Evolutionary conservation across 1,284 basidiomycete genomes (phyloP), one percentile per base, ranked within the genome.

Genomic region (Irpex rosettiformis): DNA sequence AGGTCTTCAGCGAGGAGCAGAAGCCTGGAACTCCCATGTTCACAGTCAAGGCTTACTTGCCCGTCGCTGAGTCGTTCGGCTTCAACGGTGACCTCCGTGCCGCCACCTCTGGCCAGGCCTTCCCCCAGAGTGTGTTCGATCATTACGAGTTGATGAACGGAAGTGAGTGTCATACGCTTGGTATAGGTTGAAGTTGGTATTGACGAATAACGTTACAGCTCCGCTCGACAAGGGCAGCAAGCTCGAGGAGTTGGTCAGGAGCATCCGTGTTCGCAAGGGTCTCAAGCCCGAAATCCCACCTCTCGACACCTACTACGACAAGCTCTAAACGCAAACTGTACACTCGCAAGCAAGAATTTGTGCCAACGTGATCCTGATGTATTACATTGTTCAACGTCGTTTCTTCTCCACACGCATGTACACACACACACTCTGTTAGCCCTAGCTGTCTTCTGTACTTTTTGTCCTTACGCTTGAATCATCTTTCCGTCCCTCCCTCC

Each of bases 31-130:
- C 97, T 24, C 97, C 97, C 63, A 98, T 99, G 95, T 98, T 96
- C 86, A 99, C 94, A 59, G 93, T 99, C 79, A 99, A 98, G 88
- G 96, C 96, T 33, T 97, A 96, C 84, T 83, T 98, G 56, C 96
- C 96, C 72, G 95, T 98, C 77, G 81, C 83, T 76, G 96, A 98
- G 79, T 98, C 96, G 18, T 99, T 99, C 81, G 96, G 97, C 69
- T 99, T 99, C 90, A 98, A 96, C 78, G 94, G 91, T 69, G 96
- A 93, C 68, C 87, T 99, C 58, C 92, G 97, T 70, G 86, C 89
- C 72, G 89, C 91, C 62, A 99, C 96, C 54, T 86, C 85, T 73
- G 96, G 96, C 61, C 97, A 99, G 82, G 97, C 96, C 66, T 98
- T 98, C 94, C 96, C 96, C 61, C 96, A 98, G 76, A 76, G 79